Percentiles rank a stretch among this genome's conserved stretches.
Evolutionary conservation across 345 rosid species (phyloP).

Genomic region (Hibiscus tridactylites): DNA sequence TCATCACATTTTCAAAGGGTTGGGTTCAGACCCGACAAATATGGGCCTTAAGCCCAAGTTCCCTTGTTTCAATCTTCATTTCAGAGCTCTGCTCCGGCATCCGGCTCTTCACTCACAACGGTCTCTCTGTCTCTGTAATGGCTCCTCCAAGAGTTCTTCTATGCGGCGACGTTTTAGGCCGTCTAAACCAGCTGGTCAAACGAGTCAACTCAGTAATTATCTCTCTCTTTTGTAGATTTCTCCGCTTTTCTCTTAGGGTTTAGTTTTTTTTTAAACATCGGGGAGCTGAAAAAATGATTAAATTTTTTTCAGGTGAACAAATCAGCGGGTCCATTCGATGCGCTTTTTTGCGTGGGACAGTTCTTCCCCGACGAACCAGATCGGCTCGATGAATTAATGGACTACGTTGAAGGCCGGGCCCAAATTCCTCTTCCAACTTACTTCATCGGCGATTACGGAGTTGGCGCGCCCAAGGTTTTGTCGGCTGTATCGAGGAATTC

Average conservation of each 20-base stretch:
- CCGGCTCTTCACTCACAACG: neutral
- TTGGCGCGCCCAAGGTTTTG: conserved; percentile 52
- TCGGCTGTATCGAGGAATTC: conserved; percentile 41
- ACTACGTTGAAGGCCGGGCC: conserved; percentile 55
- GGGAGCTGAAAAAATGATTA: neutral
- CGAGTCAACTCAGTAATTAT: conserved; percentile 65
- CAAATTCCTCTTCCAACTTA: conserved; percentile 67
- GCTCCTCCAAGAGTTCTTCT: conserved; percentile 70
- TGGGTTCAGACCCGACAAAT: neutral
- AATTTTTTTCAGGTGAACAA: conserved; percentile 49
- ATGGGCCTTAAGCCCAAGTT: neutral
- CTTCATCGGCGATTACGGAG: conserved; percentile 84
- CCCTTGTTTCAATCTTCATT: neutral
- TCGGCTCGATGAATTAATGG: conserved; percentile 47
- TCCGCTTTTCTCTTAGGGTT: conserved; percentile 16
- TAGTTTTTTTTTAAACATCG: neutral
- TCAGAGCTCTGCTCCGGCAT: neutral
- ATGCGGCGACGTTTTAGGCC: conserved; percentile 82
- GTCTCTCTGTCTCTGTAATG: conserved; percentile 29
- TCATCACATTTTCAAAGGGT: neutral
- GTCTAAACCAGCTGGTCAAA: conserved; percentile 75
- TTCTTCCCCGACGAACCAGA: conserved; percentile 71
- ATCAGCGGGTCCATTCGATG: conserved; percentile 79
- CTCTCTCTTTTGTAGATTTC: neutral
- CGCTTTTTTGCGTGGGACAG: conserved; percentile 74